Conservation (phyloP, 1,284 basidiomycete genomes). For the Moesziomyces sp. region DNA sequence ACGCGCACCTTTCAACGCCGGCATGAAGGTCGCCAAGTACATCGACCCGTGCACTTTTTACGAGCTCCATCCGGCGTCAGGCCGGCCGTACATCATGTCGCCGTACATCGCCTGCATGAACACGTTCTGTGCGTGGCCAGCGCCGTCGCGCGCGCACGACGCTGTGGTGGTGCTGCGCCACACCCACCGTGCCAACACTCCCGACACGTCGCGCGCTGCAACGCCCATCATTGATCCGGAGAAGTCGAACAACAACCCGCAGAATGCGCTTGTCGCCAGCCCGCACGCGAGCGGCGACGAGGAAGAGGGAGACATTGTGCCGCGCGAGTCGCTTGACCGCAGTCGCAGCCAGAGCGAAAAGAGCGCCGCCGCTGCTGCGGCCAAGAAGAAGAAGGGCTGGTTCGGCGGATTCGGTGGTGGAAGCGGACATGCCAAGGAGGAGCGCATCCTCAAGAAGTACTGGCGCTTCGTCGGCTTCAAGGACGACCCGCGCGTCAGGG, state of each 20-base stretch:
- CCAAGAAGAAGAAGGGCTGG: slow-evolving; percentile 56
- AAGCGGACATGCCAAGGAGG: slow-evolving; percentile 50
- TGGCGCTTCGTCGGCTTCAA: slow-evolving; percentile 69
- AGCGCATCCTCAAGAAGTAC: slow-evolving; percentile 63
- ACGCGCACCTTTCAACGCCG: slow-evolving; percentile 68
- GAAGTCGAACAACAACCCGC: slow-evolving; percentile 37
- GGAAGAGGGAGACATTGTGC: slow-evolving; percentile 66
- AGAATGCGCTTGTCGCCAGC: slow-evolving; percentile 31
- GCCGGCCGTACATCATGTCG: slow-evolving; percentile 70
- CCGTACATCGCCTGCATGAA: slow-evolving; percentile 69
- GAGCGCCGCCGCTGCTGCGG: slow-evolving; percentile 11
- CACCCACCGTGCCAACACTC: slow-evolving; percentile 25
- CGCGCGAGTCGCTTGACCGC: slow-evolving; percentile 60
- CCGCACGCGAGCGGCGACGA: slow-evolving; percentile 45
- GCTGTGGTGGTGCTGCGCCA: slow-evolving; percentile 67
- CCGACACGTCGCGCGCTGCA: slow-evolving; percentile 23
- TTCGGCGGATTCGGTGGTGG: slow-evolving; percentile 47
- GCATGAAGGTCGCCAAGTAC: slow-evolving; percentile 68
- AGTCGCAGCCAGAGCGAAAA: slow-evolving; percentile 18
- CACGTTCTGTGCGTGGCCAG: slow-evolving; percentile 68
- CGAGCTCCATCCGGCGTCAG: slow-evolving; percentile 65
- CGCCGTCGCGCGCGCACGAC: slow-evolving; percentile 63
- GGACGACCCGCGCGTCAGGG: slow-evolving; percentile 57
- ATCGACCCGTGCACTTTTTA: slow-evolving; percentile 68
- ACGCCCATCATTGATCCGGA: slow-evolving; percentile 44